Conservation (phyloP, 345 rosid species). For the Noccaea caerulescens region DNA sequence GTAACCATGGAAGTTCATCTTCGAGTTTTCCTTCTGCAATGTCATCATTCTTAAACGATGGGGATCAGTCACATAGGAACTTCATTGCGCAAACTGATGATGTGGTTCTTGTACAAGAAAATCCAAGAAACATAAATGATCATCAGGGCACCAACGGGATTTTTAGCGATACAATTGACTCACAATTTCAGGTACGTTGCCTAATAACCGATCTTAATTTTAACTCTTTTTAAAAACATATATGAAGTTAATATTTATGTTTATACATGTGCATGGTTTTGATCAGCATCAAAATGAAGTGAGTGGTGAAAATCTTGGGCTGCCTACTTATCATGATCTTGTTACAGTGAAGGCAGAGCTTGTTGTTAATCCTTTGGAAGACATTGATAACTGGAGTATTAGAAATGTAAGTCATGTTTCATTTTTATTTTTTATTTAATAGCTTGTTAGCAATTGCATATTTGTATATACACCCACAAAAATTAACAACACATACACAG, state of each 20-base stretch:
- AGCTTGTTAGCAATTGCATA: background rate
- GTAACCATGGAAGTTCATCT: slow-evolving; percentile 20
- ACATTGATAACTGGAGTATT: background rate
- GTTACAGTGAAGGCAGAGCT: too few species aligned
- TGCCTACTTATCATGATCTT: background rate
- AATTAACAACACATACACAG: too few species aligned
- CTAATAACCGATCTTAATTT: background rate
- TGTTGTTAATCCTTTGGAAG: background rate
- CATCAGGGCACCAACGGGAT: slow-evolving; percentile 1
- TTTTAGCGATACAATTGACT: background rate
- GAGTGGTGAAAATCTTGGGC: background rate
- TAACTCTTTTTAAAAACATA: background rate
- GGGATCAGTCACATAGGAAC: background rate
- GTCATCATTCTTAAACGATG: background rate
- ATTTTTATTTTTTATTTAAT: background rate
- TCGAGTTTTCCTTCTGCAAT: background rate
- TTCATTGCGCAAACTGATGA: background rate
- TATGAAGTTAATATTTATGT: slow-evolving; percentile 1
- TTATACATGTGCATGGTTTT: slow-evolving; percentile 9
- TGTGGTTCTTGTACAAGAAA: slow-evolving; percentile 3
- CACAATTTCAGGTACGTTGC: slow-evolving; percentile 19
- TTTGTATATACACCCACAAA: background rate
- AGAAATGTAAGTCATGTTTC: slow-evolving; percentile 28
- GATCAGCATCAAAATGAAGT: background rate
- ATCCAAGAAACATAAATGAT: background rate